Conservation (phyloP, 352 stramenopile genomes). For the Phytophthora europaea region DNA sequence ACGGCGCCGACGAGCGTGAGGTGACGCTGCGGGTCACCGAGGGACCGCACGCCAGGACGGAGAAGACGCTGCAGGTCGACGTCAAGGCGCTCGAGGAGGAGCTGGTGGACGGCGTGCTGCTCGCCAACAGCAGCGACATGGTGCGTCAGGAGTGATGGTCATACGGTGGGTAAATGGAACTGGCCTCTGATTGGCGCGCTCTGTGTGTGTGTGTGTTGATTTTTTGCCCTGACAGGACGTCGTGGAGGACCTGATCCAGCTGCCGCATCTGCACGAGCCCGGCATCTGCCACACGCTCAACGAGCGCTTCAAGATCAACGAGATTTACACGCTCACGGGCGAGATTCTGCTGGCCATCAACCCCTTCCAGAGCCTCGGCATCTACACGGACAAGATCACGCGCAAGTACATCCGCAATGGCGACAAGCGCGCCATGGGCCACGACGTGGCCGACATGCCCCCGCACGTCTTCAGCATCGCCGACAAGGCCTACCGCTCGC, state of each 20-base stretch:
- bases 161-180: neutral
- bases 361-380: conserved; percentile 89
- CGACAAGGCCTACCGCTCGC: conserved; percentile 88
- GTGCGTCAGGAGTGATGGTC: conserved; percentile 39
- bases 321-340: conserved; percentile 95
- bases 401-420: conserved; percentile 90
- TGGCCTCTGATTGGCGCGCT: conserved; percentile 6
- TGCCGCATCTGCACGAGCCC: conserved; percentile 95
- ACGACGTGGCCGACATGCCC: conserved; percentile 80
- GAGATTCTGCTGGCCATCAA: conserved; percentile 91
- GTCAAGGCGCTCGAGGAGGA: conserved; percentile 78
- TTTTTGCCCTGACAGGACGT: conserved; percentile 52
- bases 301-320: conserved; percentile 92
- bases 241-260: conserved; percentile 93
- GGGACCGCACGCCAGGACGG: conserved; percentile 54
- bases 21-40: conserved; percentile 68
- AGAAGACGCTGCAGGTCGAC: conserved; percentile 63
- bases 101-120: conserved; percentile 60
- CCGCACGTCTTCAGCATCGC: conserved; percentile 94
- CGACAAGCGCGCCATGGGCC: conserved; percentile 73
- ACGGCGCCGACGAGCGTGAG: conserved; percentile 30
- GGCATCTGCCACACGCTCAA: conserved; percentile 95
- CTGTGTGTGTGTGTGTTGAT: conserved; percentile 1
- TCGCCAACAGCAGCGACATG: conserved; percentile 90
- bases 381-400: conserved; percentile 90